phyloP scores from a whole-genome alignment of 169 alveolate species.

The Cryptosporidium viatorum region DNA sequence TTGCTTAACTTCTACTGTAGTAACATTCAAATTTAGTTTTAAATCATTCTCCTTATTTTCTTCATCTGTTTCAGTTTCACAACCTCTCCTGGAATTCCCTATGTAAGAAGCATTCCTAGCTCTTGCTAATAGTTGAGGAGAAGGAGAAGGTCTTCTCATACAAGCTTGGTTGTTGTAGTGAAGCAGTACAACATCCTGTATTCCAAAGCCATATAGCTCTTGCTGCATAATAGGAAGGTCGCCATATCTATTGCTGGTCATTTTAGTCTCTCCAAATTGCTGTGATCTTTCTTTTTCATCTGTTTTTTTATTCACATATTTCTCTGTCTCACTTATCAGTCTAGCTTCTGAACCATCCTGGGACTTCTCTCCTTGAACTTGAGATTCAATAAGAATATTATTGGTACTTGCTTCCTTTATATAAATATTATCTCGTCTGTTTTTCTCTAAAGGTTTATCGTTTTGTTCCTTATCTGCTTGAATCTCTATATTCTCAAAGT shows the following conservation, averaged over 20 bases:
- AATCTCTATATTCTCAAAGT: background rate
- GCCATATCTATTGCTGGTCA: background rate
- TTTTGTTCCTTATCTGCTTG: background rate
- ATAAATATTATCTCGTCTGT: background rate
- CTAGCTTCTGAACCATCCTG: background rate
- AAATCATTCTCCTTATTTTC: background rate
- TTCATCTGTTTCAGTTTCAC: background rate
- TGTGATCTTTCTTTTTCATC: background rate
- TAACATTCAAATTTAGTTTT: background rate
- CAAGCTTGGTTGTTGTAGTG: slow-evolving; percentile 29
- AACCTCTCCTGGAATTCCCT: background rate
- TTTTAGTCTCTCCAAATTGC: background rate
- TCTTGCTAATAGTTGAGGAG: slow-evolving; percentile 53
- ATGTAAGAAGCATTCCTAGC: slow-evolving; percentile 13
- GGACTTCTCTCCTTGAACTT: background rate
- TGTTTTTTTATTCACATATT: background rate
- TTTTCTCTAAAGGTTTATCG: too few species aligned
- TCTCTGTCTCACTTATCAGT: background rate
- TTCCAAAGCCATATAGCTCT: slow-evolving; percentile 23
- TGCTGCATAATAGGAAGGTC: background rate
- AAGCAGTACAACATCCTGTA: slow-evolving; percentile 43
- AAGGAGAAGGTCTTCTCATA: slow-evolving; percentile 24
- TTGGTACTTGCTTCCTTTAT: background rate
- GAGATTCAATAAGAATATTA: background rate
- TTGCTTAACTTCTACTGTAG: background rate